These are phyloP conservation scores for Russula olivacea DNA, from an alignment of 768 basidiomycete genomes.

Conservation along the genomic window DNA sequence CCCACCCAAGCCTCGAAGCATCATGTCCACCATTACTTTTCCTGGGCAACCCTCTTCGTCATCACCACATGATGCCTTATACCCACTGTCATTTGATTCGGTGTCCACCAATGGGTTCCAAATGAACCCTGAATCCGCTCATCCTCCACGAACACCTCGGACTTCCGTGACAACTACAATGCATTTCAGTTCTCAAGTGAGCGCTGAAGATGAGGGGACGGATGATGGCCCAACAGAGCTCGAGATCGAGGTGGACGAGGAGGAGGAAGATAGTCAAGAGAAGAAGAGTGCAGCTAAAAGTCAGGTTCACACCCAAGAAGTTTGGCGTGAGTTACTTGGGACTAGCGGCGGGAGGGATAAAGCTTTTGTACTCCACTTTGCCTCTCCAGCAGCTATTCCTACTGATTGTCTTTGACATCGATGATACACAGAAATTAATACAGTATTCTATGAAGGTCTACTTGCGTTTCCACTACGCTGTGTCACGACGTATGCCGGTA, in stretches of 20 bases:
- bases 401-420: not conserved
- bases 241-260: constrained; percentile 32
- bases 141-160: constrained; percentile 73
- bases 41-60: constrained; percentile 43
- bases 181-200: constrained; percentile 34
- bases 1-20: constrained; percentile 8
- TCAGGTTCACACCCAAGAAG: constrained; percentile 54
- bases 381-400: not conserved
- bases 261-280: constrained; percentile 30
- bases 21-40: constrained; percentile 67
- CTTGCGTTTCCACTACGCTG: constrained; percentile 58
- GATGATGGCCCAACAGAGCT: constrained; percentile 25
- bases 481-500: constrained; percentile 44
- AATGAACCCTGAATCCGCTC: constrained; percentile 74
- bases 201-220: constrained; percentile 37
- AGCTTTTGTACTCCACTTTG: constrained; percentile 56
- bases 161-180: constrained; percentile 37
- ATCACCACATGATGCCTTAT: constrained; percentile 46
- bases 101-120: constrained; percentile 48
- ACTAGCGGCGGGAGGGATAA: constrained; percentile 81
- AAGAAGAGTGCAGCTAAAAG: constrained; percentile 33
- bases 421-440: constrained; percentile 62
- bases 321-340: constrained; percentile 75
- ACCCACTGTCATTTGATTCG: constrained; percentile 48
- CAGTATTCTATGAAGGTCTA: constrained; percentile 78